phyloP scores from a whole-genome alignment of 1,139 yeast genomes.

The Arxiozyma slooffiae region DNA sequence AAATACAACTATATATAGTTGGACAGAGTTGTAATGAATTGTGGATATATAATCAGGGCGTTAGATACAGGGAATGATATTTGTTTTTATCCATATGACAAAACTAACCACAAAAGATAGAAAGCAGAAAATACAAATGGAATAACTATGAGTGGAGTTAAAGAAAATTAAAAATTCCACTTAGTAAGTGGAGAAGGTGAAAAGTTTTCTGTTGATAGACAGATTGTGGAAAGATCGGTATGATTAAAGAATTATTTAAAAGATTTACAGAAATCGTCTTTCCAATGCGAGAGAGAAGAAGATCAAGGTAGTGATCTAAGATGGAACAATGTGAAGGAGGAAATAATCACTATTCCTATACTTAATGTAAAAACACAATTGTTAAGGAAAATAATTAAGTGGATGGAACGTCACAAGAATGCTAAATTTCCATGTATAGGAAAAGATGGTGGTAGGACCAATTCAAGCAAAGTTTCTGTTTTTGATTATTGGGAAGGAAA shows the following conservation, averaged over 20 bases:
- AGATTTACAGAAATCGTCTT: constrained; percentile 58
- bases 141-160: constrained; percentile 3
- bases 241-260: constrained; percentile 84
- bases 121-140: background rate
- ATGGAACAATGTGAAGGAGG: constrained; percentile 43
- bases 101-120: background rate
- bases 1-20: too few species aligned
- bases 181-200: constrained; percentile 68
- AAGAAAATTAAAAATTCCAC: constrained; percentile 34
- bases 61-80: too few species aligned
- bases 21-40: too few species aligned
- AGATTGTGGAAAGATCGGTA: constrained; percentile 83
- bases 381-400: constrained; percentile 81
- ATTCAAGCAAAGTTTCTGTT: constrained; percentile 72
- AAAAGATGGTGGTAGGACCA: constrained; percentile 70
- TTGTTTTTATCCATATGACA: background rate
- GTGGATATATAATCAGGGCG: too few species aligned
- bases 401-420: constrained; percentile 95
- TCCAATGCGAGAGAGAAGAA: constrained; percentile 35
- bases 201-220: constrained; percentile 61
- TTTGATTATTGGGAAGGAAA: constrained; percentile 95
- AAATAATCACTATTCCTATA: constrained; percentile 75
- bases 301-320: constrained; percentile 17
- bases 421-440: constrained; percentile 71
- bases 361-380: constrained; percentile 86